phyloP scores from a whole-genome alignment of 345 rosid genomes.

The Salix brachista region DNA sequence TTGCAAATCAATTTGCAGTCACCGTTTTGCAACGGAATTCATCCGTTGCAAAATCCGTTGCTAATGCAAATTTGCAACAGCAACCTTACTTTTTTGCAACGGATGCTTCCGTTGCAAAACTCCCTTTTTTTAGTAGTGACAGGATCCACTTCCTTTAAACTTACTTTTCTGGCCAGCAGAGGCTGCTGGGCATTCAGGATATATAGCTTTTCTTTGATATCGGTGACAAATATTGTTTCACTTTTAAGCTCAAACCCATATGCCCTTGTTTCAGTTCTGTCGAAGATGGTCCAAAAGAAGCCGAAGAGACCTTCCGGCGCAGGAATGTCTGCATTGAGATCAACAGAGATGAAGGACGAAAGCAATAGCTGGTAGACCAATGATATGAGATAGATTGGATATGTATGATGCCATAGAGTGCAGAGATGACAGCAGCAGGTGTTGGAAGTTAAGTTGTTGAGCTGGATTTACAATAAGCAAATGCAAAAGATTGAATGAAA shows the following conservation, averaged over 20 bases:
- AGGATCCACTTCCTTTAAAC: constrained; percentile 26
- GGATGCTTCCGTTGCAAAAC: no score
- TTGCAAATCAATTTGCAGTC: no score
- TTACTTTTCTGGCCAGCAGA: constrained; percentile 20
- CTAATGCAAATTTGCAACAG: no score
- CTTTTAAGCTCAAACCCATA: constrained; percentile 29
- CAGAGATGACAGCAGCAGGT: background rate
- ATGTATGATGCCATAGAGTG: background rate
- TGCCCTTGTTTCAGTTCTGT: constrained; percentile 38
- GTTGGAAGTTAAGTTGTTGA: no score
- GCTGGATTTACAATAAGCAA: no score
- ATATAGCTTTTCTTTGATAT: constrained; percentile 8
- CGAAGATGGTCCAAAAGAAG: constrained; percentile 45
- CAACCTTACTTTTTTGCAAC: no score
- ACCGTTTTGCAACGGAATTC: no score
- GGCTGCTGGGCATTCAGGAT: constrained; percentile 3
- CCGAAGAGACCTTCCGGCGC: constrained; percentile 82
- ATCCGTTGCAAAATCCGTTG: no score
- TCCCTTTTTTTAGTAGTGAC: no score
- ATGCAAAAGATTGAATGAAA: no score
- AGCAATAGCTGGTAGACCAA: background rate
- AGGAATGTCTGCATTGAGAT: constrained; percentile 63
- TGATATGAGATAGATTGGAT: no score
- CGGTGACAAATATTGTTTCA: constrained; percentile 19
- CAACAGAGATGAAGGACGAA: constrained; percentile 3